Evolutionary conservation across 345 rosid genomes (phyloP).

Genomic region (Bruguiera gymnorhiza): DNA sequence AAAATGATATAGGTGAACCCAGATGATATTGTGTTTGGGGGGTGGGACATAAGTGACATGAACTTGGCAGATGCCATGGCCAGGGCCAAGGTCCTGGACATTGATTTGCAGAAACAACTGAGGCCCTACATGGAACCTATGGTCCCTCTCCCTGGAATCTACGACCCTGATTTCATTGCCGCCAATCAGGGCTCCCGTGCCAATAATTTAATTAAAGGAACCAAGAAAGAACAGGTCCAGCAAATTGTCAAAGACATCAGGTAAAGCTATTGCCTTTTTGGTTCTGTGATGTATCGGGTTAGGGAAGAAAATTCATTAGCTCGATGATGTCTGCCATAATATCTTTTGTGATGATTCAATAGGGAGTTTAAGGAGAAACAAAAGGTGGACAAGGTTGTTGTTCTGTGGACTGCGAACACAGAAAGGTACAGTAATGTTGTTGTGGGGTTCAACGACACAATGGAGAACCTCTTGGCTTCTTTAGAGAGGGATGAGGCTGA

Average conservation of each 20-base stretch:
- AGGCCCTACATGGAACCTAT: constrained; percentile 94
- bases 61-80: constrained; percentile 98
- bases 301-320: not conserved
- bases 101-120: constrained; percentile 88
- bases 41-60: constrained; percentile 98
- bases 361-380: constrained; percentile 89
- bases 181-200: constrained; percentile 96
- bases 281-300: not conserved
- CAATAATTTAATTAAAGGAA: constrained; percentile 76
- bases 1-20: constrained; percentile 65
- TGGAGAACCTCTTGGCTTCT: constrained; percentile 79
- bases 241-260: constrained; percentile 84
- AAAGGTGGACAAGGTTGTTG: constrained; percentile 85
- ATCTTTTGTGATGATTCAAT: constrained; percentile 7
- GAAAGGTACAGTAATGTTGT: constrained; percentile 89
- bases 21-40: constrained; percentile 87
- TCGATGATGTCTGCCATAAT: not conserved
- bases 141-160: constrained; percentile 93
- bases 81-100: constrained; percentile 81
- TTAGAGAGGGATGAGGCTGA: constrained; percentile 79
- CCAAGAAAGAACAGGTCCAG: constrained; percentile 79
- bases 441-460: constrained; percentile 85
- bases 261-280: constrained; percentile 26
- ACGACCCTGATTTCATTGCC: constrained; percentile 88
- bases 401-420: constrained; percentile 98